Evolutionary conservation across 371 early-diverging fungal species (phyloP).

Genomic region (Circinella umbellata): DNA sequence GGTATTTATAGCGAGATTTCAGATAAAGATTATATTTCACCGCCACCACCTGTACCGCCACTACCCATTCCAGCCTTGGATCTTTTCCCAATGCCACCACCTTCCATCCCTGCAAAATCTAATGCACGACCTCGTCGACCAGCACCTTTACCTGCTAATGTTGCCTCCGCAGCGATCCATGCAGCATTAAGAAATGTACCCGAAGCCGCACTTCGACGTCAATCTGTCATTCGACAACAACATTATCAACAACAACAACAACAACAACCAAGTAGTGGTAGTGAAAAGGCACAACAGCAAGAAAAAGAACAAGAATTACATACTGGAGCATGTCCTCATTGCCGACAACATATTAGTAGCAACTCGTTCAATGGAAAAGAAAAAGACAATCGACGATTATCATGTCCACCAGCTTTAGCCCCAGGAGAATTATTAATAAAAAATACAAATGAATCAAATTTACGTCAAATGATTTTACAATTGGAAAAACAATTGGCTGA

Average conservation of each 20-base stretch:
- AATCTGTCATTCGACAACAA: conserved; percentile 37
- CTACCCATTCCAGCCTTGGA: conserved; percentile 13
- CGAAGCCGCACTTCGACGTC: conserved; percentile 39
- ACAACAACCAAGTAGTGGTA: background rate
- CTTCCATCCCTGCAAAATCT: conserved; percentile 22
- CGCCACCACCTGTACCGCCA: conserved; percentile 18
- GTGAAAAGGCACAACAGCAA: background rate
- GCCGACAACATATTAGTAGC: conserved; percentile 24
- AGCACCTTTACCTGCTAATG: conserved; percentile 35
- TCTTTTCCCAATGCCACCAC: conserved; percentile 36
- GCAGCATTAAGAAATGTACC: conserved; percentile 32
- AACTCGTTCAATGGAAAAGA: background rate
- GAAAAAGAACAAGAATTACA: too few relatives aligned
- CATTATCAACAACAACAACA: conserved; percentile 18
- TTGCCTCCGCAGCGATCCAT: conserved; percentile 43
- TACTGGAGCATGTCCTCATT: conserved; percentile 38
- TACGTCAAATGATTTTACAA: conserved; percentile 31
- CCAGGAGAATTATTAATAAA: conserved; percentile 20
- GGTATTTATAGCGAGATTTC: conserved; percentile 46
- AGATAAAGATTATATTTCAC: conserved; percentile 27
- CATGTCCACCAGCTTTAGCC: conserved; percentile 40
- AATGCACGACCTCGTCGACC: conserved; percentile 35
- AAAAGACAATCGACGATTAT: conserved; percentile 20
- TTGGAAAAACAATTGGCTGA: conserved; percentile 50
- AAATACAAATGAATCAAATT: conserved; percentile 14